Percentiles rank a stretch among this genome's conserved stretches.
Conservation (phyloP, 2,329 filamentous ascomycete genomes). For the Colletotrichum liriopes region DNA sequence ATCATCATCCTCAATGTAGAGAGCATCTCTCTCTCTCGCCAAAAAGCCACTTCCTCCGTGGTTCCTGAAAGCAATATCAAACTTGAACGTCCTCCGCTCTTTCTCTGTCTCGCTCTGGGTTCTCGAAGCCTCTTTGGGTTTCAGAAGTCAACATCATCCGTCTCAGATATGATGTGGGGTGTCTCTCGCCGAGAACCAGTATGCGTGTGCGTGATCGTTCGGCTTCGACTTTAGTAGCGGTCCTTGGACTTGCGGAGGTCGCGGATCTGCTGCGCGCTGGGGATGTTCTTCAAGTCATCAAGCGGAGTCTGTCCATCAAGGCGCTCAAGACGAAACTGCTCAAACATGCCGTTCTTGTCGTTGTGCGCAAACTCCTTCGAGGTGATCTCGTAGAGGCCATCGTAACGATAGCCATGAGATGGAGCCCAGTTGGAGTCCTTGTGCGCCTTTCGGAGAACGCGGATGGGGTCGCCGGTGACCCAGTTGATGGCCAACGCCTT, state of each 20-base stretch:
- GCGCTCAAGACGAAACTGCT: conserved; percentile 28
- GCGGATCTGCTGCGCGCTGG: conserved; percentile 27
- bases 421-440: conserved; percentile 1
- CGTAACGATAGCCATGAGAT: conserved; percentile 53
- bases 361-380: conserved; percentile 21
- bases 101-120: not conserved
- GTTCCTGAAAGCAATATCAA: not conserved
- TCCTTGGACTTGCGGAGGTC: conserved; percentile 43
- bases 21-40: not conserved
- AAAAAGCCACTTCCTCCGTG: not conserved
- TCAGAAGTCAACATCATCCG: not conserved
- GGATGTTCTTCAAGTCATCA: not conserved
- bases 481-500: conserved; percentile 45
- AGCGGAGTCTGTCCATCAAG: not conserved
- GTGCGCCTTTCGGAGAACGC: conserved; percentile 50
- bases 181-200: not conserved
- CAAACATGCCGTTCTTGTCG: conserved; percentile 44
- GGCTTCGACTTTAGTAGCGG: conserved; percentile 38
- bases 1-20: not conserved
- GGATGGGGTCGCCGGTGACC: conserved; percentile 44
- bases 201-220: not conserved
- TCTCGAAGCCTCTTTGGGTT: not conserved
- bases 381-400: conserved; percentile 50
- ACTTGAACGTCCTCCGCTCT: not conserved
- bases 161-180: not conserved